phyloP scores from a whole-genome alignment of 768 basidiomycete species.

The Tulasnella sp. region DNA sequence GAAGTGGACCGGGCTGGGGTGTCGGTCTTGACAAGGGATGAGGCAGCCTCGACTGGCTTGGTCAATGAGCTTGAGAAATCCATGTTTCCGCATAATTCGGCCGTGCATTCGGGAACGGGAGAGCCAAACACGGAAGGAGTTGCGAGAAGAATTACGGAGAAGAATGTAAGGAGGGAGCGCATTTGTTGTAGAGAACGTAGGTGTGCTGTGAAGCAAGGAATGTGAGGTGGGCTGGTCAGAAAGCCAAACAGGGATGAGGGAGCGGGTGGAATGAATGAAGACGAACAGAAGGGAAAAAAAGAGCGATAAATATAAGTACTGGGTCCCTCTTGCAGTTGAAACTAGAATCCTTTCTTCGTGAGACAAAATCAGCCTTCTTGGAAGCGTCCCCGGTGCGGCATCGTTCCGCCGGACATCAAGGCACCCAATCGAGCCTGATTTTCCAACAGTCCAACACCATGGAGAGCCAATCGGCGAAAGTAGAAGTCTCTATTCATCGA shows the following conservation, averaged over 20 bases:
- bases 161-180: neutral
- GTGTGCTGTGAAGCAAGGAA: neutral
- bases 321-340: neutral
- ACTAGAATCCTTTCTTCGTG: neutral
- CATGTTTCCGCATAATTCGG: too few relatives aligned
- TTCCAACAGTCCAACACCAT: too few relatives aligned
- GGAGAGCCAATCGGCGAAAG: too few relatives aligned
- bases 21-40: too few relatives aligned
- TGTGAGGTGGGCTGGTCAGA: neutral
- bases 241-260: neutral
- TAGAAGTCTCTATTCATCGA: too few relatives aligned
- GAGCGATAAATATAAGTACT: neutral
- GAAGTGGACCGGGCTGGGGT: too few relatives aligned
- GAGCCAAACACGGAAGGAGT: too few relatives aligned
- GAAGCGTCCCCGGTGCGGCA: neutral
- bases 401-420: neutral
- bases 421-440: too few relatives aligned
- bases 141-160: too few relatives aligned
- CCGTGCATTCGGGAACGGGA: too few relatives aligned
- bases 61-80: too few relatives aligned
- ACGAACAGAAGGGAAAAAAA: neutral
- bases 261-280: neutral
- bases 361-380: neutral
- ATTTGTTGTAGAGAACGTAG: neutral
- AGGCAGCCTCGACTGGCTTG: too few relatives aligned